These are phyloP conservation scores for Gorgonomyces haynaldii DNA, from an alignment of 192 early-diverging fungal genomes.

Conservation along the genomic window DNA sequence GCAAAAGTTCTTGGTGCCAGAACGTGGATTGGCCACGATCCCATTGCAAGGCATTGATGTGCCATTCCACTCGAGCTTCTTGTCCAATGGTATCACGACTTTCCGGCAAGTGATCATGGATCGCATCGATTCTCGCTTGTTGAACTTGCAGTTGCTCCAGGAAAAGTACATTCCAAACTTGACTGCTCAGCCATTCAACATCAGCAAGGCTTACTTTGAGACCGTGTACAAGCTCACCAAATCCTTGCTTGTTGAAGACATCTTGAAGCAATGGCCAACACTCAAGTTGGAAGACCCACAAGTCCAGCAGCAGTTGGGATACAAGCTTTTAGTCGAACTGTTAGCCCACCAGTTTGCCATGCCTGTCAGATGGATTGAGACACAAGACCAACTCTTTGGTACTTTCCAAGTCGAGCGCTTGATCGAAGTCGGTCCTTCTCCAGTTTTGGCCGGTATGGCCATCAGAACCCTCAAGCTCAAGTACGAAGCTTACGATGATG, in stretches of 20 bases:
- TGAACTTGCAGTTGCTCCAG: slow-evolving; percentile 70
- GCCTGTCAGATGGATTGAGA: slow-evolving; percentile 90
- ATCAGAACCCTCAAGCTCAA: slow-evolving; percentile 88
- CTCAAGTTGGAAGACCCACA: slow-evolving; percentile 53
- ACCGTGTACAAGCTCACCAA: slow-evolving; percentile 58
- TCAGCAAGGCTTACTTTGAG: slow-evolving; percentile 64
- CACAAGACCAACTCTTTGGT: slow-evolving; percentile 76
- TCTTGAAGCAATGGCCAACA: slow-evolving; percentile 71
- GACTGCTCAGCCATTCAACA: slow-evolving; percentile 77
- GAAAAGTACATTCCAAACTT: slow-evolving; percentile 92
- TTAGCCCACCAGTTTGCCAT: slow-evolving; percentile 88
- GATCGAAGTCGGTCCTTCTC: slow-evolving; percentile 82
- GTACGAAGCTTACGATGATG: slow-evolving; percentile 92
- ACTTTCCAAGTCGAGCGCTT: slow-evolving; percentile 71
- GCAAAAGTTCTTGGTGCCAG: slow-evolving; percentile 54
- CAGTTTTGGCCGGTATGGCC: slow-evolving; percentile 88
- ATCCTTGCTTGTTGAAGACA: slow-evolving; percentile 61
- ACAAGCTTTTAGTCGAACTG: slow-evolving; percentile 76
- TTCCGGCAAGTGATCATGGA: slow-evolving; percentile 80
- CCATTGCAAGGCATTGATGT: slow-evolving; percentile 88
- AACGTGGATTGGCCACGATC: slow-evolving; percentile 84
- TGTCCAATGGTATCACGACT: slow-evolving; percentile 80
- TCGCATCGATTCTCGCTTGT: slow-evolving; percentile 70
- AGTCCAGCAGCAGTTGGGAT: slow-evolving; percentile 76
- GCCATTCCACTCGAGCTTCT: slow-evolving; percentile 93